These are phyloP conservation scores for Trichoderma orchidacearum DNA, from an alignment of 495 filamentous ascomycete genomes.

Conservation along the genomic window DNA sequence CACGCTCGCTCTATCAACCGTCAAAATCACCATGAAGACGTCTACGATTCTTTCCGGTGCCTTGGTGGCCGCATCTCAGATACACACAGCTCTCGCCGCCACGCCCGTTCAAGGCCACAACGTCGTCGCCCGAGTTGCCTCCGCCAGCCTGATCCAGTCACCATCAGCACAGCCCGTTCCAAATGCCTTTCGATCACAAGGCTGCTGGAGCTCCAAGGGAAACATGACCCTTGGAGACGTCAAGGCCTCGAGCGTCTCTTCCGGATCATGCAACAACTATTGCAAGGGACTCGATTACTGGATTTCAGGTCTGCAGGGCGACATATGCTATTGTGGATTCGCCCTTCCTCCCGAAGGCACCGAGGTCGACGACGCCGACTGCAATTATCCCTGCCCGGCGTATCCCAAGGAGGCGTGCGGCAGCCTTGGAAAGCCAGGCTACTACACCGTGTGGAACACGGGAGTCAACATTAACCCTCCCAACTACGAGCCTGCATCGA, in stretches of 20 bases:
- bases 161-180: slow-evolving; percentile 1
- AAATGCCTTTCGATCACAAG: slow-evolving; percentile 6
- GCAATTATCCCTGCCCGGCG: slow-evolving; percentile 44
- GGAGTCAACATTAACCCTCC: slow-evolving; percentile 20
- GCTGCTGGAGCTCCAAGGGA: slow-evolving; percentile 19
- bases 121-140: not conserved
- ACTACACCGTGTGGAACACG: slow-evolving; percentile 34
- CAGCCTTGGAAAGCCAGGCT: slow-evolving; percentile 29
- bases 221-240: slow-evolving; percentile 4
- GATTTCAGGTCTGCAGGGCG: slow-evolving; percentile 7
- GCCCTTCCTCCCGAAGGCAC: slow-evolving; percentile 34
- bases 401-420: slow-evolving; percentile 44
- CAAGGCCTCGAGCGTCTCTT: slow-evolving; percentile 6
- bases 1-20: not conserved
- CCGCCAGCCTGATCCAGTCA: slow-evolving; percentile 2
- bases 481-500: slow-evolving; percentile 7
- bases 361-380: slow-evolving; percentile 34
- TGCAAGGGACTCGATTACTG: slow-evolving; percentile 6
- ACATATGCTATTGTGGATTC: slow-evolving; percentile 49
- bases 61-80: slow-evolving; percentile 7
- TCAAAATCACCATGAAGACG: slow-evolving; percentile 21
- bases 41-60: slow-evolving; percentile 6
- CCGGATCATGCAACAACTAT: slow-evolving; percentile 4
- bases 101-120: not conserved
- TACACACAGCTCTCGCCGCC: slow-evolving; percentile 5